These are phyloP conservation scores for Phytophthora rubi DNA, from an alignment of 352 stramenopile species.

Conservation along the genomic window DNA sequence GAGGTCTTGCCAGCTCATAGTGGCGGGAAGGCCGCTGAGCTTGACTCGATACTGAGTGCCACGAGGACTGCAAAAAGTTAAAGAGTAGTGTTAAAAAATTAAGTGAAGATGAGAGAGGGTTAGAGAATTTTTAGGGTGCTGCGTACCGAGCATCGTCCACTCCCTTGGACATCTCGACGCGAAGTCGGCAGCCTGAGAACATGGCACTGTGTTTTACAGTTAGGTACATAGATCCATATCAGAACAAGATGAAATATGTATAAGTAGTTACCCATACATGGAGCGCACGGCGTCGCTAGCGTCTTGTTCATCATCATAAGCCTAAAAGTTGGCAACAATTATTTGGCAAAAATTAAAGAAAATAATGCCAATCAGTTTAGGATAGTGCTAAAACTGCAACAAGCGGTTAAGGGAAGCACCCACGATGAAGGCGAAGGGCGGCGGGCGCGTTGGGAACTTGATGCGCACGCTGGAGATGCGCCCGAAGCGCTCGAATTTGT, in stretches of 20 bases:
- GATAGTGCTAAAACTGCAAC: background rate
- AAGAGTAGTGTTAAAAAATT: conserved; percentile 1
- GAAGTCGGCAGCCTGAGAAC: conserved; percentile 47
- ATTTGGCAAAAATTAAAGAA: background rate
- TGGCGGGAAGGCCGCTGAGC: conserved; percentile 48
- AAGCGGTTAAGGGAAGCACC: conserved; percentile 9
- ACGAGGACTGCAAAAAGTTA: conserved; percentile 33
- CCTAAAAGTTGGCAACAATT: conserved; percentile 32
- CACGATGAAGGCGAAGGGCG: conserved; percentile 71
- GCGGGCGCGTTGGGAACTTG: conserved; percentile 59
- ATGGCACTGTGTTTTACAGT: conserved; percentile 14
- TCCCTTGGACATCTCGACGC: conserved; percentile 62
- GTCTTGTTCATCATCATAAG: conserved; percentile 64
- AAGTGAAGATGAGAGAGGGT: background rate
- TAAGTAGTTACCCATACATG: conserved; percentile 59
- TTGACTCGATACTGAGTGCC: conserved; percentile 64
- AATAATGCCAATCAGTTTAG: background rate
- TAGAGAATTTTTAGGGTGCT: conserved; percentile 1
- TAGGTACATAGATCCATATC: background rate
- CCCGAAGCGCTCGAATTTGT: conserved; percentile 62
- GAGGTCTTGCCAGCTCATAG: conserved; percentile 67
- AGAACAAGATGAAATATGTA: background rate
- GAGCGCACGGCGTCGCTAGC: conserved; percentile 58
- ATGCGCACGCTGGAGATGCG: conserved; percentile 49
- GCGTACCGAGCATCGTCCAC: conserved; percentile 28